phyloP scores from a whole-genome alignment of 495 filamentous ascomycete species.

The Pyrenula aspistea region DNA sequence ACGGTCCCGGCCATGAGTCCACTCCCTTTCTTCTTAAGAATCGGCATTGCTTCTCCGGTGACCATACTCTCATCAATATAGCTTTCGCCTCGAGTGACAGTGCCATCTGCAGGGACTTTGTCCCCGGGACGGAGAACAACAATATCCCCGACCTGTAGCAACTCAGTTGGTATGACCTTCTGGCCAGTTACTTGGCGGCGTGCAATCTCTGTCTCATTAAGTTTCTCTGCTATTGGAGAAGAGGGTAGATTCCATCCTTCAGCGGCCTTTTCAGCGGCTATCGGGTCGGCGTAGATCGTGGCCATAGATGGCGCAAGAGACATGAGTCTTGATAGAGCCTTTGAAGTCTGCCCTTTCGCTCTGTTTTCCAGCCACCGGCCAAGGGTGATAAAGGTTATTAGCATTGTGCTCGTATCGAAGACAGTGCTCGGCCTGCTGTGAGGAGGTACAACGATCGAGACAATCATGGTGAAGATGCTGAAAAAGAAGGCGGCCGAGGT shows the following conservation, averaged over 20 bases:
- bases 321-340: conserved; percentile 91
- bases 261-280: conserved; percentile 80
- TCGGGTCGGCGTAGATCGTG: conserved; percentile 94
- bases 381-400: conserved; percentile 91
- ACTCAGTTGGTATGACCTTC: conserved; percentile 77
- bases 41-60: conserved; percentile 89
- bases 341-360: conserved; percentile 93
- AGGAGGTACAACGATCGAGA: conserved; percentile 56
- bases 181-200: conserved; percentile 57
- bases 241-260: conserved; percentile 51
- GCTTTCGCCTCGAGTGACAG: conserved; percentile 75
- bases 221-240: conserved; percentile 3
- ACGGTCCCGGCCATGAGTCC: conserved; percentile 89
- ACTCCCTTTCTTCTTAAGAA: conserved; percentile 73
- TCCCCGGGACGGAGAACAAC: conserved; percentile 89
- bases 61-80: conserved; percentile 99
- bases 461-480: conserved; percentile 76
- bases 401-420: conserved; percentile 97
- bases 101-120: conserved; percentile 91
- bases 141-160: conserved; percentile 89
- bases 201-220: conserved; percentile 27
- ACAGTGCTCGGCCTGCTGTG: conserved; percentile 74
- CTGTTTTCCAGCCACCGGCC: conserved; percentile 89
- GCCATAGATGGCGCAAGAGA: conserved; percentile 92
- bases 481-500: conserved; percentile 96